These are phyloP conservation scores for Akanthomyces muscarius DNA, from an alignment of 2,329 filamentous ascomycete species.

Conservation along the genomic window DNA sequence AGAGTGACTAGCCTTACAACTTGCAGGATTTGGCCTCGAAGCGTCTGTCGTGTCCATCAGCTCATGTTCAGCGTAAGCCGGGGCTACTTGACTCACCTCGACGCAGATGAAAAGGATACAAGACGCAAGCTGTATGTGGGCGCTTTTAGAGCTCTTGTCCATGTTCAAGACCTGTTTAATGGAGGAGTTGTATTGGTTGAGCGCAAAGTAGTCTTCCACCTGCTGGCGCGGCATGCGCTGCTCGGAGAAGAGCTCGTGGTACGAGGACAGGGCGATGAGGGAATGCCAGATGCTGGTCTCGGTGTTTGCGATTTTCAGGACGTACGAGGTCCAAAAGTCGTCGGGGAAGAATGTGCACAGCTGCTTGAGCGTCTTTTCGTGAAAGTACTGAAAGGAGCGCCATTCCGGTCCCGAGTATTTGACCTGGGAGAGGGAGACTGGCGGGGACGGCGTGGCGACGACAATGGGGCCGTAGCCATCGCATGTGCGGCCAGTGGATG, in stretches of 20 bases:
- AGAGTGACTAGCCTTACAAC: slow-evolving; percentile 9
- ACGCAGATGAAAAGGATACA: slow-evolving; percentile 18
- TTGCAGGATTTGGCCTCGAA: slow-evolving; percentile 8
- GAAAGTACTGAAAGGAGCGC: slow-evolving; percentile 18
- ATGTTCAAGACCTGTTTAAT: slow-evolving; percentile 6
- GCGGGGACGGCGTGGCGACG: neutral
- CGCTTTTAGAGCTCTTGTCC: neutral
- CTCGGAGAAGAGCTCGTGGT: slow-evolving; percentile 14
- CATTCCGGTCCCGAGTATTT: slow-evolving; percentile 8
- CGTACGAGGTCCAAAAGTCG: slow-evolving; percentile 17
- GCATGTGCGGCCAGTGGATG: slow-evolving; percentile 17
- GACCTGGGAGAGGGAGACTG: neutral
- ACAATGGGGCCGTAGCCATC: slow-evolving; percentile 13
- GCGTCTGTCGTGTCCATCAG: neutral
- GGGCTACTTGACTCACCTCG: neutral
- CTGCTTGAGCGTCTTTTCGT: slow-evolving; percentile 17
- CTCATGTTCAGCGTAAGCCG: too few relatives aligned
- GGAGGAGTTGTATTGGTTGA: slow-evolving; percentile 16
- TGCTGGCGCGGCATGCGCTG: slow-evolving; percentile 5
- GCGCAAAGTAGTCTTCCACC: slow-evolving; percentile 9
- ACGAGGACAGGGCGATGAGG: slow-evolving; percentile 16
- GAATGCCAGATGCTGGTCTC: slow-evolving; percentile 18
- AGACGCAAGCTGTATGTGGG: slow-evolving; percentile 14
- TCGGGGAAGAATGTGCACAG: slow-evolving; percentile 12
- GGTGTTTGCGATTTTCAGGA: slow-evolving; percentile 15